Evolutionary conservation across 805 yeast species (phyloP).

Genomic region (Yarrowia keelungensis): DNA sequence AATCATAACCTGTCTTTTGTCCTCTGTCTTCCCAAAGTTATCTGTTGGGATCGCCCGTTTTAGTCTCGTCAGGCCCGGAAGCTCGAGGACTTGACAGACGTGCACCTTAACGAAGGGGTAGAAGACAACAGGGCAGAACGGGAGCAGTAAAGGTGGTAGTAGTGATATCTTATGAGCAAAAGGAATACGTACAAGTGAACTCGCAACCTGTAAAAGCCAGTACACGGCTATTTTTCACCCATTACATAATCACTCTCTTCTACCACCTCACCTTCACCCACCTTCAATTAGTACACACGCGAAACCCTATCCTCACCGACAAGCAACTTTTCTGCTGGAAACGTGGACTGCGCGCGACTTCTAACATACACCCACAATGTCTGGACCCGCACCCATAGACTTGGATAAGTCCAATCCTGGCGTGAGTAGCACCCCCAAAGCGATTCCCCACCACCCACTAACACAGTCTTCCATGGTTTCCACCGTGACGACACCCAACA

Average conservation of each 20-base stretch:
- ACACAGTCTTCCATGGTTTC: constrained; percentile 37
- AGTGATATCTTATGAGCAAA: too few relatives aligned
- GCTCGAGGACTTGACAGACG: background rate
- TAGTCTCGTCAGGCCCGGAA: background rate
- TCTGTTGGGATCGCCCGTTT: too few relatives aligned
- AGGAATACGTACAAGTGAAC: too few relatives aligned
- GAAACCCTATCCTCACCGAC: constrained; percentile 37
- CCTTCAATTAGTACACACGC: constrained; percentile 19
- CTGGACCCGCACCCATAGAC: constrained; percentile 36
- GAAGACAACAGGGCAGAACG: background rate
- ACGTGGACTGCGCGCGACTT: constrained; percentile 38
- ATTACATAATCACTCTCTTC: too few relatives aligned
- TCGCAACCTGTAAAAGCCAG: too few relatives aligned
- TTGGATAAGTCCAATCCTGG: constrained; percentile 38
- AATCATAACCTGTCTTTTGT: constrained; percentile 1
- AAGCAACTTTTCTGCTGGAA: constrained; percentile 35
- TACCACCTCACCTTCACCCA: too few relatives aligned
- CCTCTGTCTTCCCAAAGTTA: background rate
- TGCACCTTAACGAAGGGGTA: constrained; percentile 18
- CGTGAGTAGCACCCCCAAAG: constrained; percentile 16
- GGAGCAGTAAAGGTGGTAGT: too few relatives aligned
- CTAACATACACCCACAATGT: constrained; percentile 30
- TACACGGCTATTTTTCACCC: too few relatives aligned
- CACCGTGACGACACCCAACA: constrained; percentile 39
- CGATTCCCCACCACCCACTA: background rate